A percentile compares a stretch with the other conserved stretches of the same genome.
phyloP scores from a whole-genome alignment of 2,329 filamentous ascomycete genomes.

The Teratosphaeria nubilosa region DNA sequence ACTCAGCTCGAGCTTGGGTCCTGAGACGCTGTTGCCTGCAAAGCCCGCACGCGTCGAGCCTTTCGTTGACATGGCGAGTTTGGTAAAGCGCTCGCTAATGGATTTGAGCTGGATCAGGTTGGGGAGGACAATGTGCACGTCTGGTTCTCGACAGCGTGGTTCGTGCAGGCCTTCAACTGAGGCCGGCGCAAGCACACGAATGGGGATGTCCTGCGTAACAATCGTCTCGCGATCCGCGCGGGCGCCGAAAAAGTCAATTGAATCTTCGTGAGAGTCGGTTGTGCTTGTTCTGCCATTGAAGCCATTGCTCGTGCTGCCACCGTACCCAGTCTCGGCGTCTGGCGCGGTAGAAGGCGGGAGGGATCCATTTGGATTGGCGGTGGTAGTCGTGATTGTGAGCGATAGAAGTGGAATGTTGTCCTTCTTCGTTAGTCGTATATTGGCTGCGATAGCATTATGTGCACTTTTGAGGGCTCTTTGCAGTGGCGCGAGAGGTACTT shows the following conservation, averaged over 20 bases:
- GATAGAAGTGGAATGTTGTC: conserved; percentile 77
- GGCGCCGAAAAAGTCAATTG: conserved; percentile 37
- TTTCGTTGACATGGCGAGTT: conserved; percentile 51
- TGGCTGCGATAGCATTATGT: conserved; percentile 67
- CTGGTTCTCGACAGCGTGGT: conserved; percentile 78
- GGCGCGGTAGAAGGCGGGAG: conserved; percentile 20
- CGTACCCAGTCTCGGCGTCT: conserved; percentile 12
- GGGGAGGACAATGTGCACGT: conserved; percentile 87
- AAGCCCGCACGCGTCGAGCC: conserved; percentile 25
- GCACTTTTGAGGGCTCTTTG: conserved; percentile 89
- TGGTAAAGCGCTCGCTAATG: conserved; percentile 92
- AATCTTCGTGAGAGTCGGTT: conserved; percentile 16
- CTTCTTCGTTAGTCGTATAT: conserved; percentile 85
- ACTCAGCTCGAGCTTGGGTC: conserved; percentile 67
- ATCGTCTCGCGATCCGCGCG: conserved; percentile 73
- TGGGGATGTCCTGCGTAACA: conserved; percentile 92
- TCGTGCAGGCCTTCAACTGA: conserved; percentile 91
- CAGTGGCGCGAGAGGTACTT: conserved; percentile 78
- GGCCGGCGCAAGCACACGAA: conserved; percentile 73
- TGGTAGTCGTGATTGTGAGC: conserved; percentile 77
- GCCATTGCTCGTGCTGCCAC: conserved; percentile 23
- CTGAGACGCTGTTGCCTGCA: conserved; percentile 13
- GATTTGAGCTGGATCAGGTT: conserved; percentile 80
- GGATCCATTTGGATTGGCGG: conserved; percentile 40
- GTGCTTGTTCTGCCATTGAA: conserved; percentile 6